These are phyloP conservation scores for Pythium inflatum DNA, from an alignment of 352 stramenopile species.

Conservation along the genomic window DNA sequence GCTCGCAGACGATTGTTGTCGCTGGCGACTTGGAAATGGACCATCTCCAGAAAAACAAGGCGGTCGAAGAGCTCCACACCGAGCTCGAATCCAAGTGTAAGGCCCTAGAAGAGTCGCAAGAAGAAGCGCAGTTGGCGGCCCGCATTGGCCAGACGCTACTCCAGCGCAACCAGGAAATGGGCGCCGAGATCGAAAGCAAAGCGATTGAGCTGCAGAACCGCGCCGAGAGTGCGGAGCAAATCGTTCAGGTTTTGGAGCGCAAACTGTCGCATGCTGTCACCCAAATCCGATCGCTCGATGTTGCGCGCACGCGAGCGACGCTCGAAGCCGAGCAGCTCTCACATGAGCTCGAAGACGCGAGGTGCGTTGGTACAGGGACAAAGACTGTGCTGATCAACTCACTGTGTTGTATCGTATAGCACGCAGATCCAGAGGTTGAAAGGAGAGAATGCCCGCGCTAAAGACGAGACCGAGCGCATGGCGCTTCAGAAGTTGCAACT, in stretches of 20 bases:
- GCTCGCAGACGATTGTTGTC: slow-evolving; percentile 44
- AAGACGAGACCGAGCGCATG: slow-evolving; percentile 31
- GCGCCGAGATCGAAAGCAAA: slow-evolving; percentile 42
- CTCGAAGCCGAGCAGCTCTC: slow-evolving; percentile 43
- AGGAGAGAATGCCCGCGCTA: slow-evolving; percentile 28
- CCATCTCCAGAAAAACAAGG: slow-evolving; percentile 42
- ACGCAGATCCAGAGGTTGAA: slow-evolving; percentile 23
- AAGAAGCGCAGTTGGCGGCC: slow-evolving; percentile 52
- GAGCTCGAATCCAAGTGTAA: slow-evolving; percentile 55
- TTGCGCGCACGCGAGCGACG: slow-evolving; percentile 38
- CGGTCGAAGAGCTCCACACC: slow-evolving; percentile 51
- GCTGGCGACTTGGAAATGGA: slow-evolving; percentile 42
- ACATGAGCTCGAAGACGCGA: slow-evolving; percentile 36
- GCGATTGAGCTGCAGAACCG: slow-evolving; percentile 41
- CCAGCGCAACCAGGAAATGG: slow-evolving; percentile 54
- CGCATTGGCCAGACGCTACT: slow-evolving; percentile 57
- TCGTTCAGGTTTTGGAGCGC: slow-evolving; percentile 42
- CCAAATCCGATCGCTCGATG: slow-evolving; percentile 48
- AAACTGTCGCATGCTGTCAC: slow-evolving; percentile 39
- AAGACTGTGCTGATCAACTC: no score
- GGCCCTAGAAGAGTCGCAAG: slow-evolving; percentile 50
- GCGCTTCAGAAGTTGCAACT: slow-evolving; percentile 18
- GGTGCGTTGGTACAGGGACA: slow-evolving; percentile 10
- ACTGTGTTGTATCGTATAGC: no score
- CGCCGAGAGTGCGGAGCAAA: slow-evolving; percentile 48